Evolutionary conservation across 176 grass and related monocot genomes (phyloP).

Genomic region (Elymus sibiricus): DNA sequence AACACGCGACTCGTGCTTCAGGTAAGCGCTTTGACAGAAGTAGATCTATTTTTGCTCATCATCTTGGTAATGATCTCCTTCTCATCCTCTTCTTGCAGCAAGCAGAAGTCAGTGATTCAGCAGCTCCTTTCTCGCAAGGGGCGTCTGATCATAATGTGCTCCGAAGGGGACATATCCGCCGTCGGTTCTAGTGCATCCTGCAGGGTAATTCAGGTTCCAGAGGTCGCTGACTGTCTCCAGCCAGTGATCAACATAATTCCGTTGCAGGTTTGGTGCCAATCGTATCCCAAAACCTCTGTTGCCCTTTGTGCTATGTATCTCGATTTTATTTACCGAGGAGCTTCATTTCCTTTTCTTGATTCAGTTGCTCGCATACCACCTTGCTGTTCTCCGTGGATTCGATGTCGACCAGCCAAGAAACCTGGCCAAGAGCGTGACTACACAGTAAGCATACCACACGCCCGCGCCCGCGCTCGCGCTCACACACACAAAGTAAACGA

Average conservation of each 20-base stretch:
- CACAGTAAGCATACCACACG: slow-evolving; percentile 17
- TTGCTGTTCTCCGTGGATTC: slow-evolving; percentile 73
- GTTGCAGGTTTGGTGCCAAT: slow-evolving; percentile 50
- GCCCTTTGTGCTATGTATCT: neutral
- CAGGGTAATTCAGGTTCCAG: slow-evolving; percentile 80
- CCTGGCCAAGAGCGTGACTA: slow-evolving; percentile 87
- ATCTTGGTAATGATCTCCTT: neutral
- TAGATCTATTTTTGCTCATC: neutral
- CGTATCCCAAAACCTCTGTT: neutral
- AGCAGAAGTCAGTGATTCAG: slow-evolving; percentile 91
- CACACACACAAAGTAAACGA: neutral
- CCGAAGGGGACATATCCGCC: slow-evolving; percentile 47
- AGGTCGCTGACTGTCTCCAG: slow-evolving; percentile 72
- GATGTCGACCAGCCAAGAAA: slow-evolving; percentile 82
- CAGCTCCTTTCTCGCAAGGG: slow-evolving; percentile 91
- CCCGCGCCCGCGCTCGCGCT: no score
- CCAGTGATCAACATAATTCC: slow-evolving; percentile 92
- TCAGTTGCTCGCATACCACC: slow-evolving; percentile 79
- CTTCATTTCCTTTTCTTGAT: neutral
- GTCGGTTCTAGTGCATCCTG: slow-evolving; percentile 56
- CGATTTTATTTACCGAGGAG: neutral
- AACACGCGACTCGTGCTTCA: slow-evolving; percentile 73
- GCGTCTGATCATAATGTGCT: slow-evolving; percentile 82
- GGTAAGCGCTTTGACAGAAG: slow-evolving; percentile 27
- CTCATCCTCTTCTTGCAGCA: slow-evolving; percentile 42